phyloP scores from a whole-genome alignment of 352 stramenopile genomes.

The Phytophthora macrochlamydospora region DNA sequence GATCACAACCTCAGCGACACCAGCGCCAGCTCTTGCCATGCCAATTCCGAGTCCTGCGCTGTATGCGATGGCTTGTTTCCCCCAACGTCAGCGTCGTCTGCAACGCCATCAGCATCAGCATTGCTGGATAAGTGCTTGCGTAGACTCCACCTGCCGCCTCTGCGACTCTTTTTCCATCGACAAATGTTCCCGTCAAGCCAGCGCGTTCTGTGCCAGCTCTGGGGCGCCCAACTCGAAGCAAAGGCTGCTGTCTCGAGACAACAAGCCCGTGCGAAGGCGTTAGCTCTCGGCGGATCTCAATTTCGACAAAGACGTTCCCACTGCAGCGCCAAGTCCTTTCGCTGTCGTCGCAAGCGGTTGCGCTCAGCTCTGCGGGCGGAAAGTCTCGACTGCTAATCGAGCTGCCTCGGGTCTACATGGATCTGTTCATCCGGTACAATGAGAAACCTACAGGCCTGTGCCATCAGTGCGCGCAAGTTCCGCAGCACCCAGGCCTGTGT shows the following conservation, averaged over 20 bases:
- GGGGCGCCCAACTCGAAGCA: conserved; percentile 72
- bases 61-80: conserved; percentile 72
- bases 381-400: conserved; percentile 41
- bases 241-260: conserved; percentile 66
- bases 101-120: conserved; percentile 13
- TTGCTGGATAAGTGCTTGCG: conserved; percentile 56
- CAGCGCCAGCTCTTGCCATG: conserved; percentile 6
- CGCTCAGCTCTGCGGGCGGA: conserved; percentile 10
- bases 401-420: conserved; percentile 80
- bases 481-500: conserved; percentile 76
- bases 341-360: conserved; percentile 29
- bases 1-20: conserved; percentile 11
- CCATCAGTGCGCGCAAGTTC: conserved; percentile 57
- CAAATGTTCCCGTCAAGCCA: conserved; percentile 66
- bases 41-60: conserved; percentile 42
- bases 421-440: conserved; percentile 83
- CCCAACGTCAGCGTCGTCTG: conserved; percentile 15
- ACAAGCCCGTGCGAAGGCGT: conserved; percentile 29
- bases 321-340: conserved; percentile 35
- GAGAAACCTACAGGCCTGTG: conserved; percentile 64
- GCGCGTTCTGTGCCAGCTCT: conserved; percentile 70
- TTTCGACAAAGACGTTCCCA: conserved; percentile 19
- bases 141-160: conserved; percentile 64
- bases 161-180: conserved; percentile 70
- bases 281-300: conserved; percentile 11